A percentile compares a stretch with the other conserved stretches of the same genome.
These are phyloP conservation scores for Talaromyces trachyspermus DNA, from an alignment of 495 filamentous ascomycete genomes.

Conservation along the genomic window DNA sequence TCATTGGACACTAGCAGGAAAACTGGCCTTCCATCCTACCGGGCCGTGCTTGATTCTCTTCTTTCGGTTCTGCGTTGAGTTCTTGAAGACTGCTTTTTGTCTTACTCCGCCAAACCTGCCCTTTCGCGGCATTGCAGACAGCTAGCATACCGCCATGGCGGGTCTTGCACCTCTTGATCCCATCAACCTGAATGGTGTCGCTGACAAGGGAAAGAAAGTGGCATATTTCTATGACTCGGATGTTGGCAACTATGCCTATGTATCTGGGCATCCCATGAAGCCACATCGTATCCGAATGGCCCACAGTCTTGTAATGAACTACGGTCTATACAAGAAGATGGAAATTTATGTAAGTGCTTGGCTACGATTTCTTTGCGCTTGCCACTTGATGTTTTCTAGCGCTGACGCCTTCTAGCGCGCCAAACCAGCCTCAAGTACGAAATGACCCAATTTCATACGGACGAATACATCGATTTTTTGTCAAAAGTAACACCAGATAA, in stretches of 20 bases:
- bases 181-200: slow-evolving; percentile 36
- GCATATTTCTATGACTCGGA: slow-evolving; percentile 98
- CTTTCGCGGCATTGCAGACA: not conserved
- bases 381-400: slow-evolving; percentile 17
- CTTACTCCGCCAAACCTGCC: not conserved
- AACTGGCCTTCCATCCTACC: too few species aligned
- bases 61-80: not conserved
- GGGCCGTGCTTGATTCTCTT: too few species aligned
- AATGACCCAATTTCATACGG: slow-evolving; percentile 99
- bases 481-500: slow-evolving; percentile 96
- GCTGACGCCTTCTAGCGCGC: slow-evolving; percentile 60
- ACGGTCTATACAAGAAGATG: slow-evolving; percentile 96
- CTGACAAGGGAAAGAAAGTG: slow-evolving; percentile 62
- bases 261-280: slow-evolving; percentile 98
- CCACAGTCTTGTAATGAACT: slow-evolving; percentile 98
- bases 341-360: slow-evolving; percentile 87
- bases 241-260: slow-evolving; percentile 96
- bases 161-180: slow-evolving; percentile 48
- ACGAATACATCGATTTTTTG: slow-evolving; percentile 98
- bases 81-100: not conserved
- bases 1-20: too few species aligned
- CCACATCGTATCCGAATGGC: slow-evolving; percentile 96
- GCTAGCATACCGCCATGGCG: slow-evolving; percentile 23
- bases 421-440: slow-evolving; percentile 94
- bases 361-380: not conserved